A percentile compares a stretch with the other conserved stretches of the same genome.
Evolutionary conservation across 164 flowering plant genomes (phyloP).

Genomic region (Tetrastigma voinierianum): DNA sequence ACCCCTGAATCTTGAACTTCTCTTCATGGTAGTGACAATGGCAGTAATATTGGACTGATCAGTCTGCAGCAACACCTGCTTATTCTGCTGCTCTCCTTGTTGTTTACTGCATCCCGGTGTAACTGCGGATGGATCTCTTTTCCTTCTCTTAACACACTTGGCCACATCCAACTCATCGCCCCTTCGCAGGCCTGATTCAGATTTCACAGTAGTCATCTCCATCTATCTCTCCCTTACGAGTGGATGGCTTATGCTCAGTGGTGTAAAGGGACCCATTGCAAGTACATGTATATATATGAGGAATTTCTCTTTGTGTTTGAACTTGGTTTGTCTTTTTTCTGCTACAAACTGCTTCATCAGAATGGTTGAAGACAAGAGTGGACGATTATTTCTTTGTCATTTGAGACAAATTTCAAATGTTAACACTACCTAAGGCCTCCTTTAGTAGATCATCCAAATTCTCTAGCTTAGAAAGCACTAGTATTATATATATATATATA

Average conservation of each 20-base stretch:
- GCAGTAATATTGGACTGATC: conserved; percentile 21
- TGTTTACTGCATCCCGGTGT: not conserved
- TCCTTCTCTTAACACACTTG: conserved; percentile 40
- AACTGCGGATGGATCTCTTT: conserved; percentile 24
- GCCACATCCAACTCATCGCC: conserved; percentile 3
- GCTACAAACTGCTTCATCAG: too few species aligned
- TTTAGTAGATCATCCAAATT: too few species aligned
- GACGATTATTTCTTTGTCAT: too few species aligned
- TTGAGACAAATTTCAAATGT: too few species aligned
- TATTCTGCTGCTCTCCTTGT: conserved; percentile 11
- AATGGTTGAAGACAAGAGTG: too few species aligned
- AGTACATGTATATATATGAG: not conserved
- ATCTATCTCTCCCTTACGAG: conserved; percentile 7
- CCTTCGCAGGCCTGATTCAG: conserved; percentile 24
- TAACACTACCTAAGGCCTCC: too few species aligned
- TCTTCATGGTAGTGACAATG: conserved; percentile 12
- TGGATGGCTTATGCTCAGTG: not conserved
- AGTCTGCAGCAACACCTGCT: conserved; percentile 10
- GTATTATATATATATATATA: too few species aligned
- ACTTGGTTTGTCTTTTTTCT: too few species aligned
- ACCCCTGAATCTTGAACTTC: conserved; percentile 4
- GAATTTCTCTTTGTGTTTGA: too few species aligned
- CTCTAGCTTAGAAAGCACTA: too few species aligned
- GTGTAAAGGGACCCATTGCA: not conserved
- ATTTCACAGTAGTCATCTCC: conserved; percentile 30